Evolutionary conservation across 2,329 filamentous ascomycete species (phyloP).

Genomic region (Septoria petroselini): DNA sequence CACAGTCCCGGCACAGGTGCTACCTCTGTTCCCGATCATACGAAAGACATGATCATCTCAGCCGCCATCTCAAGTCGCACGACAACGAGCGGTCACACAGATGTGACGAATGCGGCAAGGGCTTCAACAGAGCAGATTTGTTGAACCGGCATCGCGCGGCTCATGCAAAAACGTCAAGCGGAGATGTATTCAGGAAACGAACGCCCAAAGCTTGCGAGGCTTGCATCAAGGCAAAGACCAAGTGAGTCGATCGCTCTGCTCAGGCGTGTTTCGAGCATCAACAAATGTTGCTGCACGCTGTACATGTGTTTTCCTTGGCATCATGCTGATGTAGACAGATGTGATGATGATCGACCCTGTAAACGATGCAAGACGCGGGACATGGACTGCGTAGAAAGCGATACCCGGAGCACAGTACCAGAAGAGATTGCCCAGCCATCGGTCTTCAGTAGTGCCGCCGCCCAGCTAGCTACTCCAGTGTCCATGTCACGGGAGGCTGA

Average conservation of each 20-base stretch:
- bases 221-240: constrained; percentile 31
- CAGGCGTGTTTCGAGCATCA: background rate
- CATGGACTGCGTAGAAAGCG: constrained; percentile 27
- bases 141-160: constrained; percentile 31
- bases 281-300: background rate
- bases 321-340: constrained; percentile 21
- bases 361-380: constrained; percentile 28
- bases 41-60: constrained; percentile 30
- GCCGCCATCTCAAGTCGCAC: constrained; percentile 31
- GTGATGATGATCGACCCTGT: constrained; percentile 30
- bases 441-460: background rate
- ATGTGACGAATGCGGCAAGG: constrained; percentile 31
- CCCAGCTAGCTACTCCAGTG: constrained; percentile 13
- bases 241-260: background rate
- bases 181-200: constrained; percentile 27
- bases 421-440: constrained; percentile 1
- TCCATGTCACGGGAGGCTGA: constrained; percentile 7
- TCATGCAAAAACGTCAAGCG: constrained; percentile 23
- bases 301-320: background rate
- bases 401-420: constrained; percentile 19
- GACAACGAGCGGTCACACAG: constrained; percentile 31
- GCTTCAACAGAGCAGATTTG: constrained; percentile 32
- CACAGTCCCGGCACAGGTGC: constrained; percentile 25
- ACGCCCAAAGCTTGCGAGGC: constrained; percentile 29
- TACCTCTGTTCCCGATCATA: constrained; percentile 29